A percentile compares a stretch with the other conserved stretches of the same genome.
Evolutionary conservation across 257 asterid species (phyloP).

Genomic region (Fraxinus americana): DNA sequence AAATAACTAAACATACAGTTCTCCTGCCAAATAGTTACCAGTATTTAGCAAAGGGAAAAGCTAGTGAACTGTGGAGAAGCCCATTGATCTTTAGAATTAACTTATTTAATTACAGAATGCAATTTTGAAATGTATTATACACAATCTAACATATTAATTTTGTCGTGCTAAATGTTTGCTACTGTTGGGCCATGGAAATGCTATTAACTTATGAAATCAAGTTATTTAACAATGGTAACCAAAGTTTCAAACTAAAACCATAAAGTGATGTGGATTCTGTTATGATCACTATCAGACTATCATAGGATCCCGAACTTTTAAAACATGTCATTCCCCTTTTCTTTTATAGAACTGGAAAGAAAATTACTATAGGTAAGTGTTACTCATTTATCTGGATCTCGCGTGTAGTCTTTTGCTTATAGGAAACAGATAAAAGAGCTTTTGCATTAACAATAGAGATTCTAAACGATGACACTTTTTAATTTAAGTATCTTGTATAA

Average conservation of each 20-base stretch:
- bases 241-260: not conserved
- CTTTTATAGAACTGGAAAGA: not conserved
- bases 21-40: not conserved
- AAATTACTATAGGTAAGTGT: not conserved
- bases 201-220: not conserved
- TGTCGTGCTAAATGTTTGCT: conserved; percentile 12
- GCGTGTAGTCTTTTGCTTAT: not conserved
- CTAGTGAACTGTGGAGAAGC: not conserved
- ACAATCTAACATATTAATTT: conserved; percentile 1
- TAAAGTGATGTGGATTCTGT: not conserved
- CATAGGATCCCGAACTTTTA: not conserved
- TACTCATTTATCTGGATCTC: not conserved
- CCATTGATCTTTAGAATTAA: not conserved
- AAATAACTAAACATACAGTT: not conserved
- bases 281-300: too few species aligned
- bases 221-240: too few species aligned
- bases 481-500: not conserved
- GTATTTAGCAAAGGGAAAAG: not conserved
- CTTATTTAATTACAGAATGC: not conserved
- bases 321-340: not conserved
- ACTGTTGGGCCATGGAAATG: conserved; percentile 6
- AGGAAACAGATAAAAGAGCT: not conserved
- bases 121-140: not conserved
- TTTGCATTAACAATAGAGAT: not conserved
- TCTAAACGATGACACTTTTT: not conserved